Evolutionary conservation across 495 filamentous ascomycete genomes (phyloP), one percentile per base, ranked within the genome.

Genomic region (Aspergillus campestris): DNA sequence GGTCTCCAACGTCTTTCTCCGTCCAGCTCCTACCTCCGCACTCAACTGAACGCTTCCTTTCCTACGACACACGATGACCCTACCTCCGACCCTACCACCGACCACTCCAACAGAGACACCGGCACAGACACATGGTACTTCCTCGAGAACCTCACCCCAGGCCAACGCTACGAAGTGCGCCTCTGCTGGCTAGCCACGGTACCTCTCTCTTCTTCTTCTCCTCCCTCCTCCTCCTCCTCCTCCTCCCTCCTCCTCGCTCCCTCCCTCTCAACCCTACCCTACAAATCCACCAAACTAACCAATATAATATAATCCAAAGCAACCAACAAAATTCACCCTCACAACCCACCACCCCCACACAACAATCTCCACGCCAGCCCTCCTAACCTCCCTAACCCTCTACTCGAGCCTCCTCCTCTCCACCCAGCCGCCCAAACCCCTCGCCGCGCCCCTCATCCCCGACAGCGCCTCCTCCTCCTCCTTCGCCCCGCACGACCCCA

Each of bases 181-280:
- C 73, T 96, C 49, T 98, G 92, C 66, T 98, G 92, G 92, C 71
- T 86, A 50, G 92, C 92, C 35, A 94, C 82, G 29, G 91, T 94
- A 77, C 64, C 84, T 74, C 14, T 30, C 18, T 24, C 18, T 24
- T 24, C 1, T 24, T 24, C 18, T 4, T 24, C 18, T 24, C 18
- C 4, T 24, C 18, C 18, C 18, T 24, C 18, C 4, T 24, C 4
- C 18, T 2, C 4, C 1, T 24, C 4, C 18, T 24, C n/a, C n/a
- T n/a, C n/a, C n/a, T 18, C 46, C 34, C 29, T 7, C 37, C 35
- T 38, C 44, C 31, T 42, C 33, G 34, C 36, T 34, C 28, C 12
- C 15, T 35, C 24, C 28, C 27, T 14, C 14, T 2, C 1, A 42
- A 38, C 12, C 11, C 29, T 29, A 45, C 7, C 18, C 8, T 30